A percentile compares a stretch with the other conserved stretches of the same genome.
phyloP scores from a whole-genome alignment of 257 asterid species.

The Scutellaria baicalensis region DNA sequence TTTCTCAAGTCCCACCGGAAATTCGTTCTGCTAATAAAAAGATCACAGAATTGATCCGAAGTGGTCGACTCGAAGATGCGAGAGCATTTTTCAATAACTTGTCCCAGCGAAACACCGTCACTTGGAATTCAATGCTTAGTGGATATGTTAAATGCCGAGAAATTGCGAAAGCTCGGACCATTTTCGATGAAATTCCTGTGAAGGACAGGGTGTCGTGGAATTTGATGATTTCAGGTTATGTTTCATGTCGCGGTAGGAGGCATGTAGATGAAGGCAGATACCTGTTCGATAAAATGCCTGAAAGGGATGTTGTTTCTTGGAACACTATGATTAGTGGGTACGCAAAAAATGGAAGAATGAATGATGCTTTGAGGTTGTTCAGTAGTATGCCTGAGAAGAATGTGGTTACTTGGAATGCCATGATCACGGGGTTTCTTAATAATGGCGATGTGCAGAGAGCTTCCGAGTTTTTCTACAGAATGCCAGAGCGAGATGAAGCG shows the following conservation, averaged over 20 bases:
- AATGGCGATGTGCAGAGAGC: conserved; percentile 55
- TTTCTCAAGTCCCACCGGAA: conserved; percentile 17
- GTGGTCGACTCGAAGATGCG: conserved; percentile 53
- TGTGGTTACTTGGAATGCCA: conserved; percentile 73
- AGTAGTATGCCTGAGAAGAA: conserved; percentile 50
- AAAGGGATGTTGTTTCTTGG: conserved; percentile 60
- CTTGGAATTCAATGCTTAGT: conserved; percentile 81
- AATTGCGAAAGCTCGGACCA: conserved; percentile 45
- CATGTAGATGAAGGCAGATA: conserved; percentile 42
- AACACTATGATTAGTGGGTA: conserved; percentile 86
- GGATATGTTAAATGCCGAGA: conserved; percentile 52
- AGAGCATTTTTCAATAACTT: conserved; percentile 40
- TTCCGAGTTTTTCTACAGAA: conserved; percentile 41
- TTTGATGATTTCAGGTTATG: conserved; percentile 53
- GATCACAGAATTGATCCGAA: conserved; percentile 42
- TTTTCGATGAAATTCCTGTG: conserved; percentile 69
- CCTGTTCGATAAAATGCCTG: conserved; percentile 63
- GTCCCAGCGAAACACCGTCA: conserved; percentile 42
- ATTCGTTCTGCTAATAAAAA: conserved; percentile 35
- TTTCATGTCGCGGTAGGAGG: conserved; percentile 40
- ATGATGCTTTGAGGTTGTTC: conserved; percentile 58
- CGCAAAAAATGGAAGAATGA: conserved; percentile 54
- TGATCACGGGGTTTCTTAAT: conserved; percentile 62
- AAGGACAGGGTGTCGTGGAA: conserved; percentile 76
- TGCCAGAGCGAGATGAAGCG: conserved; percentile 63